Evolutionary conservation across 768 basidiomycete genomes (phyloP).

Genomic region (Naganishia friedmannii): DNA sequence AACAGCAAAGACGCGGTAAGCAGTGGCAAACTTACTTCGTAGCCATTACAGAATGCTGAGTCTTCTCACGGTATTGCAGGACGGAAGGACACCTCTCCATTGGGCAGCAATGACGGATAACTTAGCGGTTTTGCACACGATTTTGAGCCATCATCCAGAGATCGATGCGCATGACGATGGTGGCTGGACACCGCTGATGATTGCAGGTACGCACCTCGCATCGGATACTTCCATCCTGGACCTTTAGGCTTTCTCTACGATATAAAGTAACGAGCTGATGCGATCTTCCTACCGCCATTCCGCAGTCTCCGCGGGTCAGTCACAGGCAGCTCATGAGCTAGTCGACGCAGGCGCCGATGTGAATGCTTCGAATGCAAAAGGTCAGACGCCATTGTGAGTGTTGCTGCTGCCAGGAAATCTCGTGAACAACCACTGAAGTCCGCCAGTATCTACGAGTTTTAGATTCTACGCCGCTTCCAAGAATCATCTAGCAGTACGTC

Average conservation of each 20-base stretch:
- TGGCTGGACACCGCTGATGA: constrained; percentile 52
- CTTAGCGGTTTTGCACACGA: constrained; percentile 43
- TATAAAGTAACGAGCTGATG: too few relatives aligned
- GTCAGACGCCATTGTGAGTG: constrained; percentile 50
- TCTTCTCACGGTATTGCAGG: constrained; percentile 36
- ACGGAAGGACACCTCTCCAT: constrained; percentile 51
- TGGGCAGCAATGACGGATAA: constrained; percentile 49
- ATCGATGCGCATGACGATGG: constrained; percentile 46
- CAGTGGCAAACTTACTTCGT: too few relatives aligned
- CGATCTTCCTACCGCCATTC: too few relatives aligned
- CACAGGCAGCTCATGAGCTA: constrained; percentile 47
- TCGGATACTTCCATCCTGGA: neutral
- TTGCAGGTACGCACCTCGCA: constrained; percentile 45
- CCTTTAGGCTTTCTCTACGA: too few relatives aligned
- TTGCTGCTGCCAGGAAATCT: neutral
- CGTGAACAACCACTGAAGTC: too few relatives aligned
- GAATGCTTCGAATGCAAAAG: constrained; percentile 49
- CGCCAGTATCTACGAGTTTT: neutral
- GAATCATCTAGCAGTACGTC: constrained; percentile 44
- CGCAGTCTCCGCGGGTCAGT: constrained; percentile 46
- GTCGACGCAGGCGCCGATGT: constrained; percentile 48
- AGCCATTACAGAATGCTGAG: too few relatives aligned
- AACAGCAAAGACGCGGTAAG: constrained; percentile 50
- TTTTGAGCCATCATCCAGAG: constrained; percentile 44
- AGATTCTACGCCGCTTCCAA: constrained; percentile 54